Base-by-base conservation (phyloP, 2,329 filamentous ascomycete genomes). In the Cryoendolithus antarcticus region DNA sequence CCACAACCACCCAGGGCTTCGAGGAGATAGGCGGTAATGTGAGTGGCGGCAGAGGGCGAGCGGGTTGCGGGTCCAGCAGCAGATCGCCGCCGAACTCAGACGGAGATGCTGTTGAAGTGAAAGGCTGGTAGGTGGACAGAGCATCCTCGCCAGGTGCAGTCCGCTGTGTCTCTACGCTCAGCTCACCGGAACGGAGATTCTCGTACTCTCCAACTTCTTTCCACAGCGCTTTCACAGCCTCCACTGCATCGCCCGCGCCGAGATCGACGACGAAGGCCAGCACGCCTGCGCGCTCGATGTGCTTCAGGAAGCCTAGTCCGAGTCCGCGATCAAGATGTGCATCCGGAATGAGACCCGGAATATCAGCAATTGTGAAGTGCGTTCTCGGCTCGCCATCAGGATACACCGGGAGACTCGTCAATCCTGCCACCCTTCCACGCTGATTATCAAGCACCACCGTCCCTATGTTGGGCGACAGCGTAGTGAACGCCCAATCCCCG, bases 1-100 rank as follows among this genome's bases (percentile, higher is more conserved):
- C 89, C 32, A 95, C 78, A 4, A 95, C 88, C 53, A 93, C 91
- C 91, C 91, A 98, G 1, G 91, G 88, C 64, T 98, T 98, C 28
- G 75, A 75, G n/a, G 83, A 82, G 48, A 96, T 93, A 31, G 81
- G 76, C 11, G 83, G 69, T 8, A 73, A 63, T 30, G 61, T 60
- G 28, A 72, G 59, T 15, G 63, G 67, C 31, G 65, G 68, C 13
- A 75, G 60, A 30, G 42, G 35, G 30, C 44, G 21, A 35, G 50
- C 44, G 27, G 46, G 42, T 13, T 49, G 42, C 8, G 48, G 47
- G 31, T 52, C 42, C 9, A 54, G 47, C 9, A 54, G 37, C n/a
- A 45, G 37, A 2, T 37, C 39, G 9, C 29, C 32, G 9, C 30
- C 39, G 6, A 35, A 27, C 9, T 10, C 15, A 11, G 29, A 36